phyloP scores from a whole-genome alignment of 2,329 filamentous ascomycete genomes.

The Penicillium janthinellum region DNA sequence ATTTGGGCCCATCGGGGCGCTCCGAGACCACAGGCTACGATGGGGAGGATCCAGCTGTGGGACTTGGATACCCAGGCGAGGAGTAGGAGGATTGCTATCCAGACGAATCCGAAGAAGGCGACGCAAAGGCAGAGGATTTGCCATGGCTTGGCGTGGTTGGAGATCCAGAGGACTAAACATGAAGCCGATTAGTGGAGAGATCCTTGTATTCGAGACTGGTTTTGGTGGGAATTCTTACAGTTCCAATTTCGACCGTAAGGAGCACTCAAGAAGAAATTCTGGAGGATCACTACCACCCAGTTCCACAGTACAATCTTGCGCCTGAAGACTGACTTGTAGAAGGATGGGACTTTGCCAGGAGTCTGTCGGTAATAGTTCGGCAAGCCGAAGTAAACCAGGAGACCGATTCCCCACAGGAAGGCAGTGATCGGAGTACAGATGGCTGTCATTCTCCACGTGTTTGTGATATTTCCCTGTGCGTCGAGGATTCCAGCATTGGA shows the following conservation, averaged over 20 bases:
- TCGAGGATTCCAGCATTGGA: constrained; percentile 46
- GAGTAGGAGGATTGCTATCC: constrained; percentile 50
- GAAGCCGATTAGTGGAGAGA: no score
- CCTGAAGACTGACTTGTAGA: constrained; percentile 63
- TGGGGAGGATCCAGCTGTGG: constrained; percentile 67
- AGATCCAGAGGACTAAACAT: constrained; percentile 58
- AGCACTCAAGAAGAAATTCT: constrained; percentile 68
- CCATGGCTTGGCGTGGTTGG: constrained; percentile 59
- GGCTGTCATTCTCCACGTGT: constrained; percentile 52
- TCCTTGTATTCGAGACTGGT: background rate
- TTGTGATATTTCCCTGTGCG: constrained; percentile 40
- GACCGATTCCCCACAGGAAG: constrained; percentile 59
- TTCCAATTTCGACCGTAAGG: constrained; percentile 69
- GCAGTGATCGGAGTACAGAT: constrained; percentile 61
- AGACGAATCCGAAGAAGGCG: constrained; percentile 57
- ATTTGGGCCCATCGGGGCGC: constrained; percentile 69
- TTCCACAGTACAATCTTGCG: constrained; percentile 70
- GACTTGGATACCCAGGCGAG: constrained; percentile 60
- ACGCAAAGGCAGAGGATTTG: constrained; percentile 56
- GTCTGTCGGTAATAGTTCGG: constrained; percentile 67
- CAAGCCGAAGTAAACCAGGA: constrained; percentile 61
- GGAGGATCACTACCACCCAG: constrained; percentile 63
- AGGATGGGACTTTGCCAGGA: constrained; percentile 65
- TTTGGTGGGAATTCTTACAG: constrained; percentile 41
- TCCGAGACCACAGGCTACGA: constrained; percentile 66